These are phyloP conservation scores for Bathelium albidoporum DNA, from an alignment of 495 filamentous ascomycete species.

Conservation along the genomic window DNA sequence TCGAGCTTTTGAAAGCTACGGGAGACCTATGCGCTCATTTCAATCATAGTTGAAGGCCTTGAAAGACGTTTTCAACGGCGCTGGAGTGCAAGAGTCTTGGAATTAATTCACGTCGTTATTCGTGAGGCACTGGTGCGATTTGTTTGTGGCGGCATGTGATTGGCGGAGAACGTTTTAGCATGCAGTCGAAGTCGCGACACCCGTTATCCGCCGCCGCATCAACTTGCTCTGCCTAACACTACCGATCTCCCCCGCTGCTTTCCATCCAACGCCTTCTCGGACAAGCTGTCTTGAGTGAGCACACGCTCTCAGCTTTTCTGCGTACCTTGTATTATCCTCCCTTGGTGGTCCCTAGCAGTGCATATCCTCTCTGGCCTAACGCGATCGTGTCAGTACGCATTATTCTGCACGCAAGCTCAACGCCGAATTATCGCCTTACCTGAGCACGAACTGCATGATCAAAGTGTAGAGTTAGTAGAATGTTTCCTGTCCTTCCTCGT, in stretches of 20 bases:
- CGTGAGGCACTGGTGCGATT: not conserved
- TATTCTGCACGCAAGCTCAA: no score
- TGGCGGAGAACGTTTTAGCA: not conserved
- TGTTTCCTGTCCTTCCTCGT: no score
- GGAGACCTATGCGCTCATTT: no score
- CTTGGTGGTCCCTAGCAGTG: no score
- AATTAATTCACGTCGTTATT: not conserved
- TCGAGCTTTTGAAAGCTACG: not conserved
- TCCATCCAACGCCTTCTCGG: not conserved
- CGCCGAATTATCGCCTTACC: no score
- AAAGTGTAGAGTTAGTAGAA: no score
- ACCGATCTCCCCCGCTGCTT: not conserved
- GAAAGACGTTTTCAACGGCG: not conserved
- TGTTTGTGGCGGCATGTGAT: not conserved
- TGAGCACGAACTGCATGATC: no score
- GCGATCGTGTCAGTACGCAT: no score
- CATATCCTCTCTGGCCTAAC: no score
- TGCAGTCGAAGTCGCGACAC: not conserved
- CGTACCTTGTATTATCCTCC: not conserved
- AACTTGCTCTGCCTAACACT: not conserved
- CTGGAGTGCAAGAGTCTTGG: not conserved
- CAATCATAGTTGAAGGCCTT: no score
- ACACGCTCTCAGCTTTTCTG: not conserved
- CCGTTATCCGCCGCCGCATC: not conserved
- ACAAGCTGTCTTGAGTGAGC: not conserved